Conservation (phyloP, 768 basidiomycete species). For the Cytidiella melzeri region DNA sequence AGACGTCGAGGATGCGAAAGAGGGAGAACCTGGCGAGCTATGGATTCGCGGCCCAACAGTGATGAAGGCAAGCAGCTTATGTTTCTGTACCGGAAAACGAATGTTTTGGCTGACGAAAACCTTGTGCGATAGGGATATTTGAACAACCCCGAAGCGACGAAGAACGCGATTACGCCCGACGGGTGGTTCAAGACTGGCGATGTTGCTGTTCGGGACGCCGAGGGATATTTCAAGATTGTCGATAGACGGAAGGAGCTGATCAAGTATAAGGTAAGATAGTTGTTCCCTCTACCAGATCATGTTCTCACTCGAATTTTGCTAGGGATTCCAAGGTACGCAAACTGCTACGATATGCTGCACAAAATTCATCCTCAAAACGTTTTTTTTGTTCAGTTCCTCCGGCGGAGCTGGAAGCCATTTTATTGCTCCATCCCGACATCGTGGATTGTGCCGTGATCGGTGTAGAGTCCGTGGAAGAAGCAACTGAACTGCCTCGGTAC, state of each 20-base stretch:
- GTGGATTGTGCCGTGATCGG: slow-evolving; percentile 82
- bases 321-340: slow-evolving; percentile 73
- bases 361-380: too few relatives aligned
- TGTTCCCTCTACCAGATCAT: background rate
- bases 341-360: background rate
- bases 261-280: slow-evolving; percentile 55
- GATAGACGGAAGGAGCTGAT: slow-evolving; percentile 72
- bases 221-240: slow-evolving; percentile 72
- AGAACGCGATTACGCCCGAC: slow-evolving; percentile 59
- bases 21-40: slow-evolving; percentile 67
- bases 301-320: slow-evolving; percentile 1
- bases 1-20: slow-evolving; percentile 45
- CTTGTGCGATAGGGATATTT: slow-evolving; percentile 63
- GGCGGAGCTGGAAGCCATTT: slow-evolving; percentile 75
- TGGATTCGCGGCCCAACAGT: slow-evolving; percentile 75
- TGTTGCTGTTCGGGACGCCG: slow-evolving; percentile 55
- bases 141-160: slow-evolving; percentile 65
- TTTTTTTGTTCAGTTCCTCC: slow-evolving; percentile 83
- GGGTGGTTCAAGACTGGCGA: slow-evolving; percentile 92
- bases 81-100: too few relatives aligned
- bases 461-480: slow-evolving; percentile 54
- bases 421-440: slow-evolving; percentile 69
- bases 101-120: too few relatives aligned
- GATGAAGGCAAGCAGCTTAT: slow-evolving; percentile 54
- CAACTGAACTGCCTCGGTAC: slow-evolving; percentile 77